A percentile compares a stretch with the other conserved stretches of the same genome.
Evolutionary conservation across 2,329 filamentous ascomycete species (phyloP).

Genomic region (Paracamarosporium sp.): DNA sequence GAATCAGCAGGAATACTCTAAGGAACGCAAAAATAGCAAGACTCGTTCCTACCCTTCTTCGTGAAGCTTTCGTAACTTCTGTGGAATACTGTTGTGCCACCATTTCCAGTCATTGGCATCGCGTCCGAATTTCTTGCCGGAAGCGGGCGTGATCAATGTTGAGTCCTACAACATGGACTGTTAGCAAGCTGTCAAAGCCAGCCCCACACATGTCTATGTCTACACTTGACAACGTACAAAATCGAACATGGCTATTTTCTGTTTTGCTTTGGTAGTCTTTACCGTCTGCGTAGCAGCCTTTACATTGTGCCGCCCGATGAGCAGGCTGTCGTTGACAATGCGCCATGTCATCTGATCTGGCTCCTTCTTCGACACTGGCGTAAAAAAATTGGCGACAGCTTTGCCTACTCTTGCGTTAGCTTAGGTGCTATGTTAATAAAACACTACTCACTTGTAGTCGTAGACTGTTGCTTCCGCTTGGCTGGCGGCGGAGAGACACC

Average conservation of each 20-base stretch:
- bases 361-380: constrained; percentile 81
- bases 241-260: constrained; percentile 48
- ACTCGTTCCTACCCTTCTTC: constrained; percentile 65
- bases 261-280: constrained; percentile 19
- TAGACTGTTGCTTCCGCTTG: constrained; percentile 62
- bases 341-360: constrained; percentile 77
- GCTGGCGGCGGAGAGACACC: constrained; percentile 64
- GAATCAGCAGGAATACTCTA: constrained; percentile 12
- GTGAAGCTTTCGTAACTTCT: constrained; percentile 70
- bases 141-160: constrained; percentile 80
- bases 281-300: constrained; percentile 18
- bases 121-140: constrained; percentile 78
- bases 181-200: constrained; percentile 4
- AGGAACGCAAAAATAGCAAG: constrained; percentile 5
- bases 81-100: constrained; percentile 80
- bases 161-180: constrained; percentile 68
- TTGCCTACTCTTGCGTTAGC: constrained; percentile 56
- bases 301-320: constrained; percentile 75
- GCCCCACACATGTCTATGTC: not conserved
- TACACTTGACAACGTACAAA: constrained; percentile 42
- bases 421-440: not conserved
- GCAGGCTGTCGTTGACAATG: constrained; percentile 70
- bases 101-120: constrained; percentile 88
- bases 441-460: constrained; percentile 61
- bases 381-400: constrained; percentile 86